Conservation (phyloP, 2,329 filamentous ascomycete genomes). For the Penicillium hordei region DNA sequence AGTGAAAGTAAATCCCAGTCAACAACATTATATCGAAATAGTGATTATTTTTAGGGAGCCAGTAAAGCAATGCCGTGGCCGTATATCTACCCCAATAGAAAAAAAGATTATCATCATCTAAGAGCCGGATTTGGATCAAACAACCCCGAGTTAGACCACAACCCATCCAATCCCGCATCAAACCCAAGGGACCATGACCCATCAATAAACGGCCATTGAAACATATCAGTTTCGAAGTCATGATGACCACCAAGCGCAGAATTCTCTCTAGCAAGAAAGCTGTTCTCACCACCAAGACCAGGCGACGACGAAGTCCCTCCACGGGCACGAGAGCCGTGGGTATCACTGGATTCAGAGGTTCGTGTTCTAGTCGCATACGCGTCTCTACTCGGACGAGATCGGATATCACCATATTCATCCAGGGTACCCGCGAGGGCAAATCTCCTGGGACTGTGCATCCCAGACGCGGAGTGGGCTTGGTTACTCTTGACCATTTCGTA, state of each 20-base stretch:
- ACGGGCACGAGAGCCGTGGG: conserved; percentile 7
- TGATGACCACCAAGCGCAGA: conserved; percentile 13
- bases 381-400: conserved; percentile 29
- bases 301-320: conserved; percentile 7
- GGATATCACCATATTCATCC: conserved; percentile 42
- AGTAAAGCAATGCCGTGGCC: accelerated
- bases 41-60: accelerated
- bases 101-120: conserved; percentile 3
- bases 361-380: conserved; percentile 13
- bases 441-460: conserved; percentile 28
- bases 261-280: conserved; percentile 9
- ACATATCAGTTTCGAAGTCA: conserved; percentile 37
- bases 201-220: conserved; percentile 42
- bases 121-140: conserved; percentile 15
- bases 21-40: background rate
- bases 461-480: conserved; percentile 22
- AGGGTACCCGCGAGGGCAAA: conserved; percentile 35
- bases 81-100: background rate
- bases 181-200: conserved; percentile 39
- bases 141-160: conserved; percentile 29
- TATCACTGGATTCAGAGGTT: conserved; percentile 13
- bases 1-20: accelerated
- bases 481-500: conserved; percentile 35
- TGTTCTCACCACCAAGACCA: conserved; percentile 4
- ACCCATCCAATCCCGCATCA: conserved; percentile 33